Conservation (phyloP, 345 rosid species). For the Rhizophora apiculata region DNA sequence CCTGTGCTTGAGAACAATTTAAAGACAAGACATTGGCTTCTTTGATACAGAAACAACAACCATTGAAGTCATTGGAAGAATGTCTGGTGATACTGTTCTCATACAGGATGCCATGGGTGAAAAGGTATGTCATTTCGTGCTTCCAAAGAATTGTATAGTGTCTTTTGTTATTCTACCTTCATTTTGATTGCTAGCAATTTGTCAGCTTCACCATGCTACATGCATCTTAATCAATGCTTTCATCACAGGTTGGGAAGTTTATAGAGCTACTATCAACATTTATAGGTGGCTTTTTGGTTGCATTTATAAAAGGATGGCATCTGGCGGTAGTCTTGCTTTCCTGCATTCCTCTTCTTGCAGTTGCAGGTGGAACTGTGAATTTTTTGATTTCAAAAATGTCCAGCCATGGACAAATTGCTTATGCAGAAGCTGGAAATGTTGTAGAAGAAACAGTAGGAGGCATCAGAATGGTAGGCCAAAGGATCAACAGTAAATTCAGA, state of each 20-base stretch:
- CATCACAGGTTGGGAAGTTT: constrained; percentile 66
- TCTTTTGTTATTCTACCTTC: neutral
- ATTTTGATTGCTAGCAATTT: neutral
- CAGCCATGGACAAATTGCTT: no score
- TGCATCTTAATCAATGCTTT: neutral
- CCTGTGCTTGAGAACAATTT: constrained; percentile 65
- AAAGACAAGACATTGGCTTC: constrained; percentile 77
- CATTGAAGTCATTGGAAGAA: constrained; percentile 83
- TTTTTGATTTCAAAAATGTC: no score
- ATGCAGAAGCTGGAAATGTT: no score
- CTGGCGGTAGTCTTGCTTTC: constrained; percentile 48
- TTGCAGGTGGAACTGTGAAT: constrained; percentile 48
- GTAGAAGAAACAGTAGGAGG: no score
- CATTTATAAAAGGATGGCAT: constrained; percentile 56
- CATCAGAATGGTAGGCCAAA: constrained; percentile 8
- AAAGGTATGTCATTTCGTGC: constrained; percentile 39
- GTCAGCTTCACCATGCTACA: no score
- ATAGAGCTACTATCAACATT: constrained; percentile 62
- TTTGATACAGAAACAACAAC: constrained; percentile 86
- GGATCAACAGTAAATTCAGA: neutral
- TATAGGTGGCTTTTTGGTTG: constrained; percentile 63
- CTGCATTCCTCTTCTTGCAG: constrained; percentile 57
- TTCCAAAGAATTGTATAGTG: neutral
- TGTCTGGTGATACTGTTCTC: constrained; percentile 90
- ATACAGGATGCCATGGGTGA: constrained; percentile 96